phyloP scores from a whole-genome alignment of 331 rosid species.

The Ulmus americana region DNA sequence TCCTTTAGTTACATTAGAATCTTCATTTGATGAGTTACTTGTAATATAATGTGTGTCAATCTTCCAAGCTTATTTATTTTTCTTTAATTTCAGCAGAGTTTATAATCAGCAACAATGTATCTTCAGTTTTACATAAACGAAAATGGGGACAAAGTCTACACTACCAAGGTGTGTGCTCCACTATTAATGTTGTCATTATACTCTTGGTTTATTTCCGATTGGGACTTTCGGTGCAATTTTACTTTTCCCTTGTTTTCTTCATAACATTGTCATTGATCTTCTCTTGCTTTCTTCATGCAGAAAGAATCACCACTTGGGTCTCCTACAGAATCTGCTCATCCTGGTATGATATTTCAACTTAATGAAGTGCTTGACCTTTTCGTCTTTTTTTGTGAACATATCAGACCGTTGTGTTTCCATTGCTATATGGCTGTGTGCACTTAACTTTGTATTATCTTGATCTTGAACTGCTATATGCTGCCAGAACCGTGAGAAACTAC shows the following conservation, averaged over 20 bases:
- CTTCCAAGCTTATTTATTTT: neutral
- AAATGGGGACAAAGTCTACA: conserved; percentile 84
- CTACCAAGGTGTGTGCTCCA: conserved; percentile 55
- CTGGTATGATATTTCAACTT: conserved; percentile 37
- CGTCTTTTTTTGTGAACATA: neutral
- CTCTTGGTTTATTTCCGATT: too few species aligned
- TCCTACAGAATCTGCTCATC: conserved; percentile 83
- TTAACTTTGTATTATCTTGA: too few species aligned
- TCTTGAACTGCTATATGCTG: too few species aligned
- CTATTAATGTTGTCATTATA: neutral
- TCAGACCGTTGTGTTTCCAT: neutral
- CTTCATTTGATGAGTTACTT: neutral
- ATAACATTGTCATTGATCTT: neutral
- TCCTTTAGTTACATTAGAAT: neutral
- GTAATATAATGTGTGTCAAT: too few species aligned
- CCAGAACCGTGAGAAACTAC: too few species aligned
- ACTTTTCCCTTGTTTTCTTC: neutral
- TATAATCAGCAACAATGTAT: conserved; percentile 46
- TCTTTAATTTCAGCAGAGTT: conserved; percentile 20
- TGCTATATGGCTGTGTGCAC: neutral
- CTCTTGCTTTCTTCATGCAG: conserved; percentile 36
- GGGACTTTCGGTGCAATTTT: neutral
- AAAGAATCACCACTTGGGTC: conserved; percentile 72
- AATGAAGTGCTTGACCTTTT: neutral
- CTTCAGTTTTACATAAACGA: conserved; percentile 86